Base-by-base conservation (phyloP, 306 rosid species). In the Cyamopsis tetragonoloba region DNA sequence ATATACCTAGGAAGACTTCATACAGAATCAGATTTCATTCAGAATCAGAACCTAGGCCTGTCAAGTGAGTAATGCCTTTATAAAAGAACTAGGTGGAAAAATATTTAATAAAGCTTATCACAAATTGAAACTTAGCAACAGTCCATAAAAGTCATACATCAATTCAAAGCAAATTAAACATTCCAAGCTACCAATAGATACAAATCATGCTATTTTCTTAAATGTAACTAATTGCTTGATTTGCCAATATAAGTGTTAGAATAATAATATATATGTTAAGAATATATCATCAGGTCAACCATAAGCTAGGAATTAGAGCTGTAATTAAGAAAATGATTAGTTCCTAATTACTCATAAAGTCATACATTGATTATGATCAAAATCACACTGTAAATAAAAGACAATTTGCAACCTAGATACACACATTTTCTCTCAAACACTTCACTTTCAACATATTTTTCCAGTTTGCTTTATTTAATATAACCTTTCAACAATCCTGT, bases 21-120 rank as follows among this genome's bases (percentile, higher is more conserved):
- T 28, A 13, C 12, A 61, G 47, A 64, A 54, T 51, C 22, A 61
- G 62, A 26, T 11, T 59, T 24, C 19, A 31, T 62, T 49, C 46
- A 62, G 9, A 62, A 14, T 49, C 46, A 62, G 9, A 62, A 14
- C 44, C 32, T 5, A 23, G 20, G 55, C 41, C 55, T 15, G 13
- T 62, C 26, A 62, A 41, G 43, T 62, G 56, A 35, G 63, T 26
- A 28, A 62, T 19, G 14, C 3, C 46, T 50, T 23, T 7, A 42
- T 38, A 37, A 5, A 46, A 73, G 1, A 55, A 53, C 43, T 27
- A 14, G 23, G 42, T 9, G 28, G 43, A 5, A 35, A 57, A 73
- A 30, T 54, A 63, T 42, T 63, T 39, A 6, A 50, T 62, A 20
- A 23, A 74, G 46, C 20, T 74, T 20, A 63, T 22, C 42, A 51